Percentiles rank a stretch among this genome's conserved stretches.
These are phyloP conservation scores for Dicorynia guianensis DNA, from an alignment of 306 rosid genomes.

Conservation along the genomic window DNA sequence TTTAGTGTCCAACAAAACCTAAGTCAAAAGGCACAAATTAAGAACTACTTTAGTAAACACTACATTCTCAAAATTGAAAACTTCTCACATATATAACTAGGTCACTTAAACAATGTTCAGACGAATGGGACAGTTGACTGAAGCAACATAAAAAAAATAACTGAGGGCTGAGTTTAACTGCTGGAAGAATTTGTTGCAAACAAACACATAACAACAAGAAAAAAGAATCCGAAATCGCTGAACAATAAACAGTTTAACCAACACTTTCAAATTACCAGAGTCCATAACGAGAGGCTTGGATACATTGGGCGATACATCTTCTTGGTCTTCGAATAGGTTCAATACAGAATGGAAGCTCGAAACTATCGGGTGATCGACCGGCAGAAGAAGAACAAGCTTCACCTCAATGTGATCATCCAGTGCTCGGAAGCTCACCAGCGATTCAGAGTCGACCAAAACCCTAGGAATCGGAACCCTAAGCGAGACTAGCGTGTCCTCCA, in stretches of 20 bases:
- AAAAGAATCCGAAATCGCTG: not conserved
- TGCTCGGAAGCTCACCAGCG: slow-evolving; percentile 58
- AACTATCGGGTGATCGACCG: slow-evolving; percentile 75
- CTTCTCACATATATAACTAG: not conserved
- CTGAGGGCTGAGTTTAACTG: not conserved
- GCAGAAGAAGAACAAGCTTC: slow-evolving; percentile 81
- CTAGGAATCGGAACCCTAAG: slow-evolving; percentile 78
- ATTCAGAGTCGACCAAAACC: slow-evolving; percentile 70
- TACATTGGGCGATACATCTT: slow-evolving; percentile 25
- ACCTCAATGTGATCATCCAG: slow-evolving; percentile 79
- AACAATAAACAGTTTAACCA: not conserved
- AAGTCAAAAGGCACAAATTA: not conserved
- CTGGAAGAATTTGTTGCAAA: not conserved
- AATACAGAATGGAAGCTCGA: slow-evolving; percentile 53
- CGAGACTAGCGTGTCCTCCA: slow-evolving; percentile 43
- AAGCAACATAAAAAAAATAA: not conserved
- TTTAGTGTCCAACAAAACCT: not conserved
- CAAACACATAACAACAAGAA: not conserved
- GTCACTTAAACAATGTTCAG: too few species aligned
- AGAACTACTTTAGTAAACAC: not conserved
- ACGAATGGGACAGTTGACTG: not conserved
- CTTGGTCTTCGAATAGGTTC: slow-evolving; percentile 42
- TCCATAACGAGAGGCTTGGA: slow-evolving; percentile 56
- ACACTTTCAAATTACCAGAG: slow-evolving; percentile 53
- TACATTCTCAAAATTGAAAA: not conserved